Conservation (phyloP, 2,329 filamentous ascomycete species). For the Aspergillus carbonarius region DNA sequence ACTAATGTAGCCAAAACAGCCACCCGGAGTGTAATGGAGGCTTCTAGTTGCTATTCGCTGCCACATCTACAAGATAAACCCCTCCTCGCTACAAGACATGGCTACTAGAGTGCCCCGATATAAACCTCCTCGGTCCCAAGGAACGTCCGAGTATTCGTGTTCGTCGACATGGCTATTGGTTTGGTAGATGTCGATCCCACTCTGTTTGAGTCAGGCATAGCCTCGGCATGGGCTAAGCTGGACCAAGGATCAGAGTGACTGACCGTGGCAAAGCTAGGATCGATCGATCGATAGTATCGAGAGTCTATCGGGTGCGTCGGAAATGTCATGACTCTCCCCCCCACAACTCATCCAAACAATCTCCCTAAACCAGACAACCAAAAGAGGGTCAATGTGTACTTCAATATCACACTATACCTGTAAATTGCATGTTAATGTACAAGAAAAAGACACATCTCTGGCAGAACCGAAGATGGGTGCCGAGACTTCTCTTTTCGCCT, state of each 20-base stretch:
- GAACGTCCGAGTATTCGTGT: too few relatives aligned
- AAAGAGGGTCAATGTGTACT: background rate
- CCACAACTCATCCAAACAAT: background rate
- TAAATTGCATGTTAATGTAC: slow-evolving; percentile 35
- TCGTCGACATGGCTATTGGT: background rate
- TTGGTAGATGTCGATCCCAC: background rate
- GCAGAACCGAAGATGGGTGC: slow-evolving; percentile 9
- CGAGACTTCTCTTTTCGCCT: slow-evolving; percentile 21
- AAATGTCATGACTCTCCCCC: background rate
- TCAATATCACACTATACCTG: slow-evolving; percentile 30
- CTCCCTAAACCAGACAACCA: too few relatives aligned
- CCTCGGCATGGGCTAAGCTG: too few relatives aligned
- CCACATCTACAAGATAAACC: too few relatives aligned
- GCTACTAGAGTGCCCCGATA: too few relatives aligned
- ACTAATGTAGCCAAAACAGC: too few relatives aligned
- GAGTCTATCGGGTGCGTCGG: background rate
- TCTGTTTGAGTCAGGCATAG: background rate
- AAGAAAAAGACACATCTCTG: slow-evolving; percentile 24
- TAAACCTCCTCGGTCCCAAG: too few relatives aligned
- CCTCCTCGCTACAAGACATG: too few relatives aligned
- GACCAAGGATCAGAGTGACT: too few relatives aligned
- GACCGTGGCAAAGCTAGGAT: background rate
- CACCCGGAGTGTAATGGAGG: too few relatives aligned
- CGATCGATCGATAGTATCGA: background rate
- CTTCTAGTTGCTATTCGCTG: too few relatives aligned